Conservation (phyloP, 805 yeast species). For the Saccharomyces kudriavzevii region DNA sequence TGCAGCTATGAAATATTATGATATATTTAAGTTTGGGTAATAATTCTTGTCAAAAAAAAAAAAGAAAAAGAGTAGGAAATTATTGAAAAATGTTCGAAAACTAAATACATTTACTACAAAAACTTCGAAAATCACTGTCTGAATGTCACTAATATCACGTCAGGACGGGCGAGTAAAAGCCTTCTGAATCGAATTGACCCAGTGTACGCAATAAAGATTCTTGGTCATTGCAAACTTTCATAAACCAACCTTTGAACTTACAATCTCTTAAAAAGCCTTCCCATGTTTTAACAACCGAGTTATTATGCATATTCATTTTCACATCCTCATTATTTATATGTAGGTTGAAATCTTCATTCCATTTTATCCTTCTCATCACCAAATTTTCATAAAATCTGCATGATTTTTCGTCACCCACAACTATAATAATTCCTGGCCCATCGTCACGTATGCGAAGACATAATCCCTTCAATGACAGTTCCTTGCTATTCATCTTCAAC, state of each 20-base stretch:
- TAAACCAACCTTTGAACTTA: slow-evolving; percentile 63
- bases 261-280: slow-evolving; percentile 52
- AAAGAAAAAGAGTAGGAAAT: too few species aligned
- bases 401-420: slow-evolving; percentile 64
- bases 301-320: slow-evolving; percentile 34
- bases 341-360: slow-evolving; percentile 49
- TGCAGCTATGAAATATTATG: too few species aligned
- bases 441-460: slow-evolving; percentile 37
- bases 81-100: too few species aligned
- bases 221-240: slow-evolving; percentile 44
- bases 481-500: slow-evolving; percentile 73
- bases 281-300: slow-evolving; percentile 53
- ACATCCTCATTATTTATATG: slow-evolving; percentile 16
- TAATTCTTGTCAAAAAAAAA: too few species aligned
- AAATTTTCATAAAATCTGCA: slow-evolving; percentile 57
- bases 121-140: too few species aligned
- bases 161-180: slow-evolving; percentile 11
- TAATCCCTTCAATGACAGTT: slow-evolving; percentile 58
- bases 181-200: slow-evolving; percentile 44
- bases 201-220: slow-evolving; percentile 45
- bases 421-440: slow-evolving; percentile 52
- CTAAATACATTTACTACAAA: too few species aligned
- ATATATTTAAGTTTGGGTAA: neutral
- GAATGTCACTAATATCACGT: neutral
- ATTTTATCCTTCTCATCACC: slow-evolving; percentile 52